Conservation (phyloP, 208 protist genomes). For the Phytomonas sp. region DNA sequence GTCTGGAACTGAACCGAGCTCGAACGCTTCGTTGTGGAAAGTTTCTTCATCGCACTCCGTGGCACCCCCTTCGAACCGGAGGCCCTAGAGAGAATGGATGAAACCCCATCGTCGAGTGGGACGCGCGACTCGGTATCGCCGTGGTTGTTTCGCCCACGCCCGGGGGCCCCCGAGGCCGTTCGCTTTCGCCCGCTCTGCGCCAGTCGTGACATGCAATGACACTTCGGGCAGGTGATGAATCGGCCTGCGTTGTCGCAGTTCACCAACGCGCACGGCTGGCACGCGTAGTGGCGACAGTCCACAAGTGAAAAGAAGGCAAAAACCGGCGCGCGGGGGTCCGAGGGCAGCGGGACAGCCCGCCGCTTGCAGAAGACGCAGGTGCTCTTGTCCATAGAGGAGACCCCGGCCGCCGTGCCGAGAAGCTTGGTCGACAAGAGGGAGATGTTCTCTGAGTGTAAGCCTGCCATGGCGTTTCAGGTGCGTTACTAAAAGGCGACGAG, state of each 20-base stretch:
- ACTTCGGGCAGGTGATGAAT: conserved; percentile 60
- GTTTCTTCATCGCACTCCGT: conserved; percentile 41
- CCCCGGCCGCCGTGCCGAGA: conserved; percentile 9
- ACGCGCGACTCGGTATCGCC: conserved; percentile 20
- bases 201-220: conserved; percentile 66
- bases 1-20: conserved; percentile 56
- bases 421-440: conserved; percentile 42
- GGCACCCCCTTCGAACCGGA: conserved; percentile 17
- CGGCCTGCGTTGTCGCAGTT: conserved; percentile 70
- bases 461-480: conserved; percentile 19
- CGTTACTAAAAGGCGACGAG: neutral
- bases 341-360: conserved; percentile 24
- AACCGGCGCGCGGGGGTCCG: conserved; percentile 68
- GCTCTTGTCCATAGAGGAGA: conserved; percentile 20
- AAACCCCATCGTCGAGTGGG: conserved; percentile 67
- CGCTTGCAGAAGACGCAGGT: conserved; percentile 64
- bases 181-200: conserved; percentile 62
- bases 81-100: conserved; percentile 37
- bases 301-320: conserved; percentile 86
- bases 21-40: conserved; percentile 29
- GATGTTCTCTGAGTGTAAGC: conserved; percentile 73
- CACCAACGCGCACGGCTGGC: conserved; percentile 84
- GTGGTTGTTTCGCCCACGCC: conserved; percentile 5
- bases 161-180: conserved; percentile 6
- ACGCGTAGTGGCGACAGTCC: conserved; percentile 85